Evolutionary conservation across 495 filamentous ascomycete species (phyloP).

Genomic region (Cairneyella variabilis): DNA sequence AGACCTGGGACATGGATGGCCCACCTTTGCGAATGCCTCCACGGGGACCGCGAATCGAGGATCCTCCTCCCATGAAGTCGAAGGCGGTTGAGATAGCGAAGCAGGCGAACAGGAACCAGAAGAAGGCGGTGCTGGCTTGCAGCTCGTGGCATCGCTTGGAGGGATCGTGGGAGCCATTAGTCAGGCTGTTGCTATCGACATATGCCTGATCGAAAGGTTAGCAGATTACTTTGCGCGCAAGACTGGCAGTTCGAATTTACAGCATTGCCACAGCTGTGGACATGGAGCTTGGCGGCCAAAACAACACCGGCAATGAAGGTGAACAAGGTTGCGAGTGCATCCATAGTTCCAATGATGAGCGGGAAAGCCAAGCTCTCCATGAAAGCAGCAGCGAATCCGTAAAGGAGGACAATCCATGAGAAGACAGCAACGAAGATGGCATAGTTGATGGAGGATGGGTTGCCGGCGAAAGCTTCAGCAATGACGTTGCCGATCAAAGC

Average conservation of each 20-base stretch:
- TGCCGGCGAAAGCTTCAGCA: slow-evolving; percentile 46
- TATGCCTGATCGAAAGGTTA: slow-evolving; percentile 52
- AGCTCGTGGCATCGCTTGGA: slow-evolving; percentile 63
- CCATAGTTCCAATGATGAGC: slow-evolving; percentile 51
- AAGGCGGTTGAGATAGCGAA: slow-evolving; percentile 53
- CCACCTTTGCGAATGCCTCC: slow-evolving; percentile 46
- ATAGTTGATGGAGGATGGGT: slow-evolving; percentile 61
- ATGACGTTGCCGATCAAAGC: slow-evolving; percentile 69
- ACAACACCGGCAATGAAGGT: slow-evolving; percentile 63
- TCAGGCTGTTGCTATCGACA: slow-evolving; percentile 51
- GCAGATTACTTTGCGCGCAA: background rate
- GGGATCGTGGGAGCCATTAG: slow-evolving; percentile 50
- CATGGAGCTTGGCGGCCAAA: slow-evolving; percentile 54
- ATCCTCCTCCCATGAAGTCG: slow-evolving; percentile 41
- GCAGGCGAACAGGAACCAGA: slow-evolving; percentile 66
- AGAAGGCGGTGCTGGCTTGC: slow-evolving; percentile 64
- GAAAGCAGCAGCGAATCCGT: slow-evolving; percentile 50
- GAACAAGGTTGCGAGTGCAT: slow-evolving; percentile 60
- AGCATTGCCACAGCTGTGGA: slow-evolving; percentile 57
- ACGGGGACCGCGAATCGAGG: slow-evolving; percentile 8
- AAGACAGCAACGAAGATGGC: slow-evolving; percentile 63
- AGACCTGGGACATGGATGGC: slow-evolving; percentile 63
- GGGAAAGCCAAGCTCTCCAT: slow-evolving; percentile 45
- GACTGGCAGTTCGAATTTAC: slow-evolving; percentile 39
- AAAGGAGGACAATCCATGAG: slow-evolving; percentile 60